Evolutionary conservation across 176 grass and related monocot species (phyloP).

Genomic region (Sorghum bicolor): DNA sequence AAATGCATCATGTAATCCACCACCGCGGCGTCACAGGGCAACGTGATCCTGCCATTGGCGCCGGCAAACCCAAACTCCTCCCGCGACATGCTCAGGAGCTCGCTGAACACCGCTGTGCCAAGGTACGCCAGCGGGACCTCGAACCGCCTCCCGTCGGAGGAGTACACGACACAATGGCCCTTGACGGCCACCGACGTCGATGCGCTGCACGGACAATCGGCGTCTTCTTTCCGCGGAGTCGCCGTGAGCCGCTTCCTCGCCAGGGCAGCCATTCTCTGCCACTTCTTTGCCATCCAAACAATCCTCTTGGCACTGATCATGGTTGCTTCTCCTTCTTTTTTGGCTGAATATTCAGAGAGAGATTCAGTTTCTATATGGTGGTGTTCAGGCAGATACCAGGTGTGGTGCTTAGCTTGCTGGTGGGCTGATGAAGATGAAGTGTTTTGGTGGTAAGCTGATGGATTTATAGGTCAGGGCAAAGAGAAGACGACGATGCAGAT

Average conservation of each 20-base stretch:
- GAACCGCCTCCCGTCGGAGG: conserved; percentile 3
- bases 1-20: conserved; percentile 49
- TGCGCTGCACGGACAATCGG: background rate
- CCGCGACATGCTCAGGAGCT: conserved; percentile 27
- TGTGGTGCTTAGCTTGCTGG: background rate
- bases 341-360: background rate
- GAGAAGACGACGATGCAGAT: background rate
- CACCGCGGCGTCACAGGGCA: conserved; percentile 36
- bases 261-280: conserved; percentile 27
- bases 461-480: conserved; percentile 4
- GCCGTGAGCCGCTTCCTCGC: conserved; percentile 22
- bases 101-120: background rate
- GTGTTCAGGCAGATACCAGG: too few relatives aligned
- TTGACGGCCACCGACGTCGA: conserved; percentile 8
- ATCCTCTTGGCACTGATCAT: conserved; percentile 48
- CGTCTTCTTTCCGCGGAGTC: background rate
- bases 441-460: background rate
- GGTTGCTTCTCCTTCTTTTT: background rate
- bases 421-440: background rate
- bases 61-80: conserved; percentile 28
- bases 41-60: conserved; percentile 43
- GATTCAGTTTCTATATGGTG: background rate
- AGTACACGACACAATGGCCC: conserved; percentile 33
- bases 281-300: conserved; percentile 42
- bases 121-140: conserved; percentile 29